Evolutionary conservation across 345 rosid species (phyloP), one percentile per base, ranked within the genome.

Genomic region (Pugionium dolabratum): DNA sequence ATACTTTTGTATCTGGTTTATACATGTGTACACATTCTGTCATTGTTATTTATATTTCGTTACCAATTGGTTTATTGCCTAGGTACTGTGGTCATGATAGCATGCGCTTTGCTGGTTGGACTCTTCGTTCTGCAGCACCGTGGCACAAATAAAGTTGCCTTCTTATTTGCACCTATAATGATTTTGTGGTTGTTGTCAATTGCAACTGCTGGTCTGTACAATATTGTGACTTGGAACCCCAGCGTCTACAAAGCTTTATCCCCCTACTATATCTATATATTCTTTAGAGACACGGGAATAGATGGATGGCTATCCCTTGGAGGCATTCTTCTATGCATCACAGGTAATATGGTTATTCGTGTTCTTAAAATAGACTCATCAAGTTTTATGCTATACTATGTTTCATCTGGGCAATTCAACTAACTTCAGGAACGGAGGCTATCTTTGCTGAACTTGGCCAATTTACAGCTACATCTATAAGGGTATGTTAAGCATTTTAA

Each of bases 221-320:
- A 94, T 75, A 77, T 86, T 63, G 40, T 90, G 43, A 79, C 76
- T 44, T 94, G 99, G 99, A 94, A 94, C 75, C 90, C 87, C 39
- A 83, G 76, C 10, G 81, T 88, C 53, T 82, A 77, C 75, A 61
- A 57, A 69, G 97, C 99, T 57, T 81, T 94, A 76, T 94, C 96
- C 72, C 99, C 97, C 9, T 71, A 75, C 70, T 93, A 88, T 70
- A 76, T 86, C 41, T 78, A 79, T 76, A 77, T 72, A 51, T 90
- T 88, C 84, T 86, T 88, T 65, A 76, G 71, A 75, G 72, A 71
- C 42, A 86, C 92, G 2, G 95, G 98, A 49, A 78, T 44, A 61
- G 90, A 88, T 72, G 98, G 98, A 48, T 88, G 91, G 94, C 66
- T 83, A 25, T 88, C 97, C 65, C 90, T 93, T 64, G 85, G 84